Percentiles rank a stretch among this genome's conserved stretches.
Evolutionary conservation across 306 rosid genomes (phyloP).

Genomic region (Vigna nakashimae): DNA sequence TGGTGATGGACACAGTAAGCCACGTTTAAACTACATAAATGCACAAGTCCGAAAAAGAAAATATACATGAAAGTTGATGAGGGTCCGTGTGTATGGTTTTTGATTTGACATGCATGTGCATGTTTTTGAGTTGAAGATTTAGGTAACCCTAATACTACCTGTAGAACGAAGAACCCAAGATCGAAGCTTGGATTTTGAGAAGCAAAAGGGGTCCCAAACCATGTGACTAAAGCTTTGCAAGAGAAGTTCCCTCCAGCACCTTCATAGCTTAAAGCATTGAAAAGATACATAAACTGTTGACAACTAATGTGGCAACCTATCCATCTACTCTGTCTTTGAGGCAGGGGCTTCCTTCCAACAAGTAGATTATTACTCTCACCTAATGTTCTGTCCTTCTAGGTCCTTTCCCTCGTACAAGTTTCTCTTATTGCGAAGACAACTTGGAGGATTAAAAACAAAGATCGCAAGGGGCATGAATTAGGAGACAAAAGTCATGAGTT

Average conservation of each 20-base stretch:
- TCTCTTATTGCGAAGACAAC: constrained; percentile 7
- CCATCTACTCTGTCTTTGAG: constrained; percentile 37
- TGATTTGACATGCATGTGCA: constrained; percentile 24
- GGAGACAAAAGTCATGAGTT: background rate
- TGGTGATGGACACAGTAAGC: background rate
- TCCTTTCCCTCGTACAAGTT: constrained; percentile 10
- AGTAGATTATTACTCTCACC: constrained; percentile 46
- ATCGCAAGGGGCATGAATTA: background rate
- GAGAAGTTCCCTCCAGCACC: background rate
- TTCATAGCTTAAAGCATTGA: constrained; percentile 36
- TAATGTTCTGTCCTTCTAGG: constrained; percentile 17
- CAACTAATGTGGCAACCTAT: constrained; percentile 32
- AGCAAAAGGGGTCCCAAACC: constrained; percentile 58
- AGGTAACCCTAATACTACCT: background rate
- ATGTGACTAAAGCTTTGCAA: constrained; percentile 51
- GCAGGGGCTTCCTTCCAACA: constrained; percentile 45
- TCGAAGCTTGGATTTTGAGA: background rate
- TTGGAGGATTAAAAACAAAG: background rate
- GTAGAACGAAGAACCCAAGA: background rate
- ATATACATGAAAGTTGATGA: background rate
- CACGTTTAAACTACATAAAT: constrained; percentile 6
- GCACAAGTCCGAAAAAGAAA: background rate
- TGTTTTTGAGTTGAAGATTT: constrained; percentile 16
- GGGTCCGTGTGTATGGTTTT: background rate
- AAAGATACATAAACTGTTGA: constrained; percentile 47